These are phyloP conservation scores for Ramalina intermedia DNA, from an alignment of 495 filamentous ascomycete genomes.

Conservation along the genomic window DNA sequence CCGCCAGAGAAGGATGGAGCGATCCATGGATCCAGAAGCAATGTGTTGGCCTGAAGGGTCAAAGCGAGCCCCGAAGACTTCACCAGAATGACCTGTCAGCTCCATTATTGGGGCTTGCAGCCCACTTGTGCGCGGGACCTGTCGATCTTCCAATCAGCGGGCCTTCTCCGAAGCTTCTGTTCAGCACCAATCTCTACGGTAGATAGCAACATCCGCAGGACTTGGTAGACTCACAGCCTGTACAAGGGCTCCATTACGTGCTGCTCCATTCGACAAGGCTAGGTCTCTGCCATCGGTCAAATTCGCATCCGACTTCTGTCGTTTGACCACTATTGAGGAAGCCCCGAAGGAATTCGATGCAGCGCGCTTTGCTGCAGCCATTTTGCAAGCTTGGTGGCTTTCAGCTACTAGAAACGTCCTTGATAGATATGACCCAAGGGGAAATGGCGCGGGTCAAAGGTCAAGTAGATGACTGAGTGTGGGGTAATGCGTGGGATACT, in stretches of 20 bases:
- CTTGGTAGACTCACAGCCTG: conserved; percentile 52
- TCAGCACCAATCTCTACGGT: conserved; percentile 9
- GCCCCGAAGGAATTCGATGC: conserved; percentile 64
- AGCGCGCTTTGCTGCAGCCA: conserved; percentile 84
- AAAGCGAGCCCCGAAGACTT: conserved; percentile 85
- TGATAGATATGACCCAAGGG: too few relatives aligned
- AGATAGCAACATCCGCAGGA: background rate
- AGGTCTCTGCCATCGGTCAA: conserved; percentile 47
- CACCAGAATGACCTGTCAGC: conserved; percentile 62
- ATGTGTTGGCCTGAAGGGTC: conserved; percentile 77
- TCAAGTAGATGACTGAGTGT: too few relatives aligned
- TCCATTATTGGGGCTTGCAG: conserved; percentile 93
- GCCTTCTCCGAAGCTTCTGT: conserved; percentile 9
- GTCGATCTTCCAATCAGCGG: conserved; percentile 20
- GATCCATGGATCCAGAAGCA: conserved; percentile 90
- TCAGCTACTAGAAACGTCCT: too few relatives aligned
- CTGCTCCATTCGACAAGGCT: conserved; percentile 49
- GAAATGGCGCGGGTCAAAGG: too few relatives aligned
- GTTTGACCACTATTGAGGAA: conserved; percentile 76
- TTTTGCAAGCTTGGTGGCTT: conserved; percentile 20
- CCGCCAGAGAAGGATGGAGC: conserved; percentile 87
- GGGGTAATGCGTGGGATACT: too few relatives aligned
- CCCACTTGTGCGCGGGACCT: conserved; percentile 72
- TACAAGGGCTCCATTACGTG: conserved; percentile 59
- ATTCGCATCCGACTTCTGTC: conserved; percentile 60